phyloP scores from a whole-genome alignment of 495 filamentous ascomycete species.

The Thermothielavioides terrestris region DNA sequence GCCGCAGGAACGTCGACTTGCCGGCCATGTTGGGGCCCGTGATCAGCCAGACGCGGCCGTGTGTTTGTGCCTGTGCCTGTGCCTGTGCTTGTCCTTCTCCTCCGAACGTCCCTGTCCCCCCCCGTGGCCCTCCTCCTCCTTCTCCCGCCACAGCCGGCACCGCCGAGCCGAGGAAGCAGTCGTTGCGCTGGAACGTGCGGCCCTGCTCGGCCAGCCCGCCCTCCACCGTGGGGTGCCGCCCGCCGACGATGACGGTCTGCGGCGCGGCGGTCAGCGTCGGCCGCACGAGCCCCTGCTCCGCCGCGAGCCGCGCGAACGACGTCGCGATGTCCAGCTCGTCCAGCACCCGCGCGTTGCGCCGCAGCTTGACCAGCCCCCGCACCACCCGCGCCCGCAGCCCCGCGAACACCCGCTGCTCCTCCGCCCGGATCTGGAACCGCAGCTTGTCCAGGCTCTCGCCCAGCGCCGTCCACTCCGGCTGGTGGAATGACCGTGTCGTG shows the following conservation, averaged over 20 bases:
- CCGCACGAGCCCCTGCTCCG: slow-evolving; percentile 61
- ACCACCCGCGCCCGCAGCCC: slow-evolving; percentile 67
- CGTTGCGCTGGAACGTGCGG: slow-evolving; percentile 74
- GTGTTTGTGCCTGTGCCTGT: not conserved
- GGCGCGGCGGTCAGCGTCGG: slow-evolving; percentile 56
- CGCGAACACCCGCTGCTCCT: slow-evolving; percentile 69
- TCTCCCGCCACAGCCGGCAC: too few relatives aligned
- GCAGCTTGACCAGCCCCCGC: slow-evolving; percentile 66
- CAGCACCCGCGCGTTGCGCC: slow-evolving; percentile 78
- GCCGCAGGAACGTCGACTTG: slow-evolving; percentile 89
- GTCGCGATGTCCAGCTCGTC: slow-evolving; percentile 87
- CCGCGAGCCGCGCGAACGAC: slow-evolving; percentile 69
- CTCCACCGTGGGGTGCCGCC: slow-evolving; percentile 85
- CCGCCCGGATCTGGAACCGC: slow-evolving; percentile 64
- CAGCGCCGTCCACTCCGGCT: slow-evolving; percentile 73
- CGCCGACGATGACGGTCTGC: slow-evolving; percentile 54
- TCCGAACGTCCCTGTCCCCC: not conserved
- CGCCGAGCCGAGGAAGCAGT: slow-evolving; percentile 63
- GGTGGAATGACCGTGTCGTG: slow-evolving; percentile 74
- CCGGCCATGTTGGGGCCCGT: slow-evolving; percentile 99
- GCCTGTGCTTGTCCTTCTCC: not conserved
- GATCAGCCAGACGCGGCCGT: slow-evolving; percentile 73
- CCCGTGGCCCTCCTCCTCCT: not conserved
- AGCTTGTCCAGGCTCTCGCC: slow-evolving; percentile 65
- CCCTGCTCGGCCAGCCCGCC: slow-evolving; percentile 70